A percentile compares a stretch with the other conserved stretches of the same genome.
These are phyloP conservation scores for Rhynchosporium graminicola DNA, from an alignment of 2,329 filamentous ascomycete genomes.

Conservation along the genomic window DNA sequence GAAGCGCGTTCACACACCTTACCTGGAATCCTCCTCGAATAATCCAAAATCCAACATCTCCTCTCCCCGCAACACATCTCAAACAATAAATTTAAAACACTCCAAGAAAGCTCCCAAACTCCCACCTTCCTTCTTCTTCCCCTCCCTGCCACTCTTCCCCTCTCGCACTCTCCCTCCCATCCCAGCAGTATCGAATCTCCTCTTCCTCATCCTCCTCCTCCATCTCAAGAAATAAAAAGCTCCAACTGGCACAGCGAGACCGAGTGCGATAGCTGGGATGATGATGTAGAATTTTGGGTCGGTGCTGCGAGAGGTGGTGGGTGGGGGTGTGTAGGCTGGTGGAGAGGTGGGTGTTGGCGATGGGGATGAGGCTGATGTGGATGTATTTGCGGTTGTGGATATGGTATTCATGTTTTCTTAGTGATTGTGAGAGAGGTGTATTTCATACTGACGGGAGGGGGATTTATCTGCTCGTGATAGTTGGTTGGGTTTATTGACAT, in stretches of 20 bases:
- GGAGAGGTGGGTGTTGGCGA: neutral
- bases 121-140: neutral
- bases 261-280: neutral
- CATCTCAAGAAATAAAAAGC: neutral
- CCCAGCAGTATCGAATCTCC: neutral
- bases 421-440: neutral
- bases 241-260: neutral
- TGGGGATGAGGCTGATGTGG: neutral
- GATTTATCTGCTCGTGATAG: neutral
- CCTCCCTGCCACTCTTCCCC: neutral
- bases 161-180: neutral
- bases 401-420: neutral
- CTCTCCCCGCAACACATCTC: neutral
- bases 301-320: neutral
- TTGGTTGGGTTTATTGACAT: neutral
- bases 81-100: neutral
- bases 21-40: no score
- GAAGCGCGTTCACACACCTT: no score
- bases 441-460: neutral
- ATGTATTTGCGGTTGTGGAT: neutral
- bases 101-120: neutral
- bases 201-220: neutral
- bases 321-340: neutral
- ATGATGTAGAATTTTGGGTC: slow-evolving; percentile 2
- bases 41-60: neutral